Evolutionary conservation across 108 stramenopile genomes (phyloP).

Genomic region (Schizochytrium sp.): DNA sequence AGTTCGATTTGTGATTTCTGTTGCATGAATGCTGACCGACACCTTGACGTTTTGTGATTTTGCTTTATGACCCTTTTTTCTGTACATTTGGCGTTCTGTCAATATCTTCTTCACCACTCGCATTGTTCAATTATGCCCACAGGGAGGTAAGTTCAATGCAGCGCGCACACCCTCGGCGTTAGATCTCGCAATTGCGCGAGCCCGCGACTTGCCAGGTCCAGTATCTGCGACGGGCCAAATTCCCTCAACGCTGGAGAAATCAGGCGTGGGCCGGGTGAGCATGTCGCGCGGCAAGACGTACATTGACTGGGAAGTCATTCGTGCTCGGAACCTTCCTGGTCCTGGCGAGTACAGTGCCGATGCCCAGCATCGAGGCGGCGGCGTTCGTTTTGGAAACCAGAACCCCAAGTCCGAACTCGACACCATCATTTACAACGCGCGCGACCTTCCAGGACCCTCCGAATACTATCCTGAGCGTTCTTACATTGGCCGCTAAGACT

Average conservation of each 20-base stretch:
- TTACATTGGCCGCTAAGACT: not conserved
- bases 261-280: not conserved
- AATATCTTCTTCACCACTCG: not conserved
- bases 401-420: slow-evolving; percentile 15
- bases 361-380: not conserved
- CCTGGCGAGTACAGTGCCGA: not conserved
- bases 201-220: not conserved
- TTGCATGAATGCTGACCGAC: no score
- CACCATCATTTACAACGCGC: not conserved
- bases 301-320: slow-evolving; percentile 8
- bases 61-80: not conserved
- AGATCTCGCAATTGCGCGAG: not conserved
- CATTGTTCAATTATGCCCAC: not conserved
- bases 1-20: no score
- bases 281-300: not conserved
- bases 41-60: not conserved
- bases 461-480: slow-evolving; percentile 13
- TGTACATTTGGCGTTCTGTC: not conserved
- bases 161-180: not conserved
- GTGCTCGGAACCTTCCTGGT: not conserved
- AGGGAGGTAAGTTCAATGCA: not conserved
- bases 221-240: not conserved
- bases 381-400: slow-evolving; percentile 1
- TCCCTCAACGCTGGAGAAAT: not conserved
- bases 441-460: not conserved